A percentile compares a stretch with the other conserved stretches of the same genome.
These are phyloP conservation scores for Bipolaris oryzae DNA, from an alignment of 2,329 filamentous ascomycete species.

Conservation along the genomic window DNA sequence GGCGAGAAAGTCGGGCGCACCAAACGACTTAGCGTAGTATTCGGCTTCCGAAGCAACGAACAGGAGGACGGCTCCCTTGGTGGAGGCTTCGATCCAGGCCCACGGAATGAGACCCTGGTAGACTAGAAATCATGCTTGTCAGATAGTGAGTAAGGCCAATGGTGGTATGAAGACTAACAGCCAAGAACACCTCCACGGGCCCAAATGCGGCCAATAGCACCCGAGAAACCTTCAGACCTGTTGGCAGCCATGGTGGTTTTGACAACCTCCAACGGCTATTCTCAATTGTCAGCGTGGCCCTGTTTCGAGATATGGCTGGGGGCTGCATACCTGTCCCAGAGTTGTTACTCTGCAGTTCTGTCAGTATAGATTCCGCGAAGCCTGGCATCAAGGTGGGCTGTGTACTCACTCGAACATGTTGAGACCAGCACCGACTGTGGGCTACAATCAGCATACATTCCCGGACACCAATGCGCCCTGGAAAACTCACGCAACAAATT, in stretches of 20 bases:
- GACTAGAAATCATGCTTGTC: constrained; percentile 62
- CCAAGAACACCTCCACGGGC: constrained; percentile 88
- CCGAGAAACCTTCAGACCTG: constrained; percentile 82
- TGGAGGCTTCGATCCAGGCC: constrained; percentile 99
- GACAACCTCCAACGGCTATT: constrained; percentile 91
- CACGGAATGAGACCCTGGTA: constrained; percentile 96
- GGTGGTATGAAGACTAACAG: constrained; percentile 68
- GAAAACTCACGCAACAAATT: constrained; percentile 78
- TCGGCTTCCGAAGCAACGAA: constrained; percentile 99
- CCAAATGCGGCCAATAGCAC: constrained; percentile 88
- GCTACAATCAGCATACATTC: constrained; percentile 34
- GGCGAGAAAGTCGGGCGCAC: constrained; percentile 83
- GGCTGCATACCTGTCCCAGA: constrained; percentile 63
- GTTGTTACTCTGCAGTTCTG: constrained; percentile 63
- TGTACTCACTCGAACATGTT: constrained; percentile 85
- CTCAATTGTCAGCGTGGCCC: constrained; percentile 55
- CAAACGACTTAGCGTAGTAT: constrained; percentile 83
- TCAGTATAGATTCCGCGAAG: constrained; percentile 12
- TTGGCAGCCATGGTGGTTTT: constrained; percentile 99
- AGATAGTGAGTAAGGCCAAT: constrained; percentile 47
- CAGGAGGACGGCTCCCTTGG: constrained; percentile 97
- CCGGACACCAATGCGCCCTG: neutral
- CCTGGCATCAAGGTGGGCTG: constrained; percentile 9
- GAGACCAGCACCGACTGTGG: constrained; percentile 78
- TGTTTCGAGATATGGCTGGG: neutral